Evolutionary conservation across 139 green algal genomes (phyloP).

Genomic region (Spirogloea muscicola): DNA sequence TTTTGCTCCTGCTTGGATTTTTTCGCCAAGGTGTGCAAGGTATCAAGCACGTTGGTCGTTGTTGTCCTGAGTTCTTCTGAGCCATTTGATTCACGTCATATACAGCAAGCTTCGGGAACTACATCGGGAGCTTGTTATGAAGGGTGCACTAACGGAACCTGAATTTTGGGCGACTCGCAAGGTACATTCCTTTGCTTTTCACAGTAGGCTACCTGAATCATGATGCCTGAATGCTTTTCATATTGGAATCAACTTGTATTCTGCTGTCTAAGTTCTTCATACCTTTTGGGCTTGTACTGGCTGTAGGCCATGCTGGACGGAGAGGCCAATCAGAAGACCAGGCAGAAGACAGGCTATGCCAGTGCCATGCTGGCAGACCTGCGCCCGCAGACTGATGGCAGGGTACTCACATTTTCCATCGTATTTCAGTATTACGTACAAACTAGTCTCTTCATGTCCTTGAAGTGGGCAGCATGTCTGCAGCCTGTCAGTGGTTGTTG

Average conservation of each 20-base stretch:
- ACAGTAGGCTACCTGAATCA: neutral
- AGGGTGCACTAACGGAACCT: slow-evolving; percentile 18
- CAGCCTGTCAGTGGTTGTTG: too few relatives aligned
- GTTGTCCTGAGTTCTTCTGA: too few relatives aligned
- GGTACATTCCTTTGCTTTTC: neutral
- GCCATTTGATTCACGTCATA: too few relatives aligned
- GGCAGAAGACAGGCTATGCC: slow-evolving; percentile 24
- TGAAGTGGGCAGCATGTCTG: too few relatives aligned
- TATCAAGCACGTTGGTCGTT: too few relatives aligned
- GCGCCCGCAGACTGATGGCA: slow-evolving; percentile 20
- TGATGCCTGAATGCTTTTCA: neutral
- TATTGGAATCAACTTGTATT: slow-evolving; percentile 17
- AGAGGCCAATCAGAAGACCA: neutral
- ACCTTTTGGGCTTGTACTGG: neutral
- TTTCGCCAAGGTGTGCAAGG: too few relatives aligned
- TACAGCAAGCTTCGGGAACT: slow-evolving; percentile 25
- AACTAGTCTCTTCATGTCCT: too few relatives aligned
- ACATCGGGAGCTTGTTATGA: slow-evolving; percentile 36
- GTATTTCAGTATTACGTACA: too few relatives aligned
- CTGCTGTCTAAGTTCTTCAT: slow-evolving; percentile 4
- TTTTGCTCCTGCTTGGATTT: too few relatives aligned
- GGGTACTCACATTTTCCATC: too few relatives aligned
- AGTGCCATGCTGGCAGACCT: slow-evolving; percentile 42
- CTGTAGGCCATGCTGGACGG: slow-evolving; percentile 18
- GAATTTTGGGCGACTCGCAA: slow-evolving; percentile 39